Percentiles rank a stretch among this genome's conserved stretches.
These are phyloP conservation scores for Trichoderma polysporum DNA, from an alignment of 2,329 filamentous ascomycete species.

Conservation along the genomic window DNA sequence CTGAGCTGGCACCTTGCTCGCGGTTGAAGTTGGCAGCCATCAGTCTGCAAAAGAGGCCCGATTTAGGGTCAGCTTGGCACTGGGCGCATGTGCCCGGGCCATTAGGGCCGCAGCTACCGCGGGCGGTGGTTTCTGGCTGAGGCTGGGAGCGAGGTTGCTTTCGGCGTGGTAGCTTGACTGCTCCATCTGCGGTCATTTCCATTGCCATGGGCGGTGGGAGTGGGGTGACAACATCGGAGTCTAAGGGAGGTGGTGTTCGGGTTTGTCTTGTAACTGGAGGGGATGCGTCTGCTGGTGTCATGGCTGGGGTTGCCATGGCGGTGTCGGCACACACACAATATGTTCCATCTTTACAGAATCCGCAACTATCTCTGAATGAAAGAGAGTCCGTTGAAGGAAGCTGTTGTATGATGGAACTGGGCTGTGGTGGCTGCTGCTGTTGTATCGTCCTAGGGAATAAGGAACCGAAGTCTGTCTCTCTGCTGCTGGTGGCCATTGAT, in stretches of 20 bases:
- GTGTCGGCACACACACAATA: conserved; percentile 78
- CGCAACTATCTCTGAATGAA: conserved; percentile 66
- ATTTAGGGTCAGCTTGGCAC: conserved; percentile 74
- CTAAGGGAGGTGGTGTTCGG: conserved; percentile 59
- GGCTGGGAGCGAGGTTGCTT: conserved; percentile 34
- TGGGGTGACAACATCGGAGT: conserved; percentile 54
- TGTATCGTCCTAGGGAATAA: conserved; percentile 56
- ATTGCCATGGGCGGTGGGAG: conserved; percentile 49
- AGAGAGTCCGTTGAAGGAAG: conserved; percentile 39
- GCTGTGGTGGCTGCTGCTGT: conserved; percentile 29
- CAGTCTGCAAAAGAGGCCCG: conserved; percentile 79
- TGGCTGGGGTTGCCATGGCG: conserved; percentile 41
- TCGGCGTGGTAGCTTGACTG: conserved; percentile 57
- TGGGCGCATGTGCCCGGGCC: conserved; percentile 78
- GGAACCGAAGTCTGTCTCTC: conserved; percentile 74
- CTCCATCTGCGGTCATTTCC: conserved; percentile 60
- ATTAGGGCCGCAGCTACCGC: conserved; percentile 58
- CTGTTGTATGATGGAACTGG: conserved; percentile 32
- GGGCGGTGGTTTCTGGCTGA: conserved; percentile 24
- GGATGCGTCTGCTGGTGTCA: conserved; percentile 41
- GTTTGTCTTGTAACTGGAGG: conserved; percentile 48
- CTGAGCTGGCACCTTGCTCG: conserved; percentile 33
- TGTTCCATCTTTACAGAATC: conserved; percentile 79
- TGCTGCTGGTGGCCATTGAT: conserved; percentile 49
- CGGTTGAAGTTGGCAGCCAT: conserved; percentile 65